These are phyloP conservation scores for Populus pruinosa DNA, from an alignment of 345 rosid species.

Conservation along the genomic window DNA sequence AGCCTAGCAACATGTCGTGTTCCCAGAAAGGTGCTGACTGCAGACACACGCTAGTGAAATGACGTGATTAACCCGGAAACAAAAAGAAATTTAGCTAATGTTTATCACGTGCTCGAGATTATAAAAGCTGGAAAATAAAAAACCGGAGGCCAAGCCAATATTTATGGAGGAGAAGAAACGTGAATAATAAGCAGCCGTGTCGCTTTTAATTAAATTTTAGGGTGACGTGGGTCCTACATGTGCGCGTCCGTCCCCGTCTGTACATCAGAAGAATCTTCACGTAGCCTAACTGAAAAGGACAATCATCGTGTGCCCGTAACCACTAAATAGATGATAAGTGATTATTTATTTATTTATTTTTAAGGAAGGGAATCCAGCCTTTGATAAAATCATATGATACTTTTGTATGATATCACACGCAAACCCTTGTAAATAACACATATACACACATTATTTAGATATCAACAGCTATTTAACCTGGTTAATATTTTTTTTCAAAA, in stretches of 20 bases:
- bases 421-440: too few species aligned
- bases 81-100: background rate
- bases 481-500: too few species aligned
- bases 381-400: too few species aligned
- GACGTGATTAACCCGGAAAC: background rate
- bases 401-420: too few species aligned
- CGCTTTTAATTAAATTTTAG: background rate
- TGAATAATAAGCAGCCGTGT: background rate
- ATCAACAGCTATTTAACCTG: too few species aligned
- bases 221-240: background rate
- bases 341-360: too few species aligned
- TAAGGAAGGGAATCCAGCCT: too few species aligned
- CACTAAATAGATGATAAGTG: too few species aligned
- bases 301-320: too few species aligned
- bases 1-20: too few species aligned
- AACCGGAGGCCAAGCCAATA: background rate
- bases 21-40: background rate
- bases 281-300: too few species aligned
- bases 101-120: slow-evolving; percentile 29
- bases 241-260: slow-evolving; percentile 9
- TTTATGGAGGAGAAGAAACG: background rate
- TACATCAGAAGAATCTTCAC: background rate
- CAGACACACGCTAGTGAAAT: background rate
- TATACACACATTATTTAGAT: too few species aligned
- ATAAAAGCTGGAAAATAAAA: background rate